Base-by-base conservation (phyloP, 768 basidiomycete species). In the Leccinum longicurvipes region DNA sequence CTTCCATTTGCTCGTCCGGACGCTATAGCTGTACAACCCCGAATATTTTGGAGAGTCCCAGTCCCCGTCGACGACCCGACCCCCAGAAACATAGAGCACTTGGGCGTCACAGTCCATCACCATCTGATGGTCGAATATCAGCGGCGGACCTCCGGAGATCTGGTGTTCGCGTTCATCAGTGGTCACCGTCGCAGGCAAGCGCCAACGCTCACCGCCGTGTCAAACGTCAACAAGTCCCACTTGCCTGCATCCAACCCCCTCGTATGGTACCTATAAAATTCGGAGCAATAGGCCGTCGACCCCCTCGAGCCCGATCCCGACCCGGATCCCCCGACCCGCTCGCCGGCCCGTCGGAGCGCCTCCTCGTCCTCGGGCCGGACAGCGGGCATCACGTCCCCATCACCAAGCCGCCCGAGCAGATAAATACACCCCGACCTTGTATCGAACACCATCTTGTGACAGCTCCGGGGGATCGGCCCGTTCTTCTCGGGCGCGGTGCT, bases 371-470 rank as follows among this genome's bases (percentile, higher is more conserved):
- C 63, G 32, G 67, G 59, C 47, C 69, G 67, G 27, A n/a, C 29
- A 8, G 9, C 17, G 12, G 63, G 54, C 46, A 63, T 60, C 31
- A 74, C 71, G 59, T 87, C 85, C 25, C 71, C 72, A 56, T 89
- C 87, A 14, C 77, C 78, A 50, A 90, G 69, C 61, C 86, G 74
- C 14, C 90, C 90, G n/a, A 91, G 70, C 1, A 91, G 64, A 66
- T 89, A 92, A 19, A 92, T 85, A 54, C 75, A 77, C 2, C 85
- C 87, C 0, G 83, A 84, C 68, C 78, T 81, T n/a, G 76, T 72
- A 61, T 91, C 88, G 63, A 89, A 91, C 17, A 82, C 83, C 85
- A 91, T 90, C 72, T 87, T 89, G 64, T 91, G 91, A 63, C 90
- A 91, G 9, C 84, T 84, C 27, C 90, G 76, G 4, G 87, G 77